Evolutionary conservation across 208 protist species (phyloP).

Genomic region (Leishmania gerbilli): DNA sequence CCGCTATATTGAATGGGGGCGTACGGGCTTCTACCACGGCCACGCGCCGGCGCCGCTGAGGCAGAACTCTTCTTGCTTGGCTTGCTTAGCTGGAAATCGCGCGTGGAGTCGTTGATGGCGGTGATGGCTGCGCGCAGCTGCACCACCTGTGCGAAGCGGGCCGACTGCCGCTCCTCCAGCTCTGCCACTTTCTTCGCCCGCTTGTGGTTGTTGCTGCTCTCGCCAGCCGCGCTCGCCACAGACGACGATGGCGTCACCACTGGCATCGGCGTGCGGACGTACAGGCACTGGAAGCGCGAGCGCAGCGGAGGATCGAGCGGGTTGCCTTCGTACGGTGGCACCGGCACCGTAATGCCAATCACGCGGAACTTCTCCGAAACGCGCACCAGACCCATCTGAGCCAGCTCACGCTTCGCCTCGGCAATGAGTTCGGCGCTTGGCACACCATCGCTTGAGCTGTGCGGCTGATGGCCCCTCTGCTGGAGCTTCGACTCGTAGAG

Average conservation of each 20-base stretch:
- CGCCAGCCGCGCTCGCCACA: background rate
- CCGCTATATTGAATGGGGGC: slow-evolving; percentile 16
- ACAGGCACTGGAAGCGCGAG: slow-evolving; percentile 86
- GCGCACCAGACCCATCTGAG: slow-evolving; percentile 80
- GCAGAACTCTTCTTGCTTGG: slow-evolving; percentile 17
- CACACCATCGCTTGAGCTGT: background rate
- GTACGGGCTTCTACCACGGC: background rate
- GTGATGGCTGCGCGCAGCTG: slow-evolving; percentile 58
- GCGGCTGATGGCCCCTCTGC: slow-evolving; percentile 1
- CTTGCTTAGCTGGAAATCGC: slow-evolving; percentile 49
- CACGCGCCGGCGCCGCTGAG: background rate
- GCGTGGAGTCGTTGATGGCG: slow-evolving; percentile 59
- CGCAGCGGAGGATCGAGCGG: slow-evolving; percentile 88
- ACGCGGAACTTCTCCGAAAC: slow-evolving; percentile 94
- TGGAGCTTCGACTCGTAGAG: slow-evolving; percentile 32
- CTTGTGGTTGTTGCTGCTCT: slow-evolving; percentile 8
- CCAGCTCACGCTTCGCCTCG: slow-evolving; percentile 57
- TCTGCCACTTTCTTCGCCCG: slow-evolving; percentile 15
- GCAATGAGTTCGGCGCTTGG: slow-evolving; percentile 11
- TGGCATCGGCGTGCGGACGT: slow-evolving; percentile 54
- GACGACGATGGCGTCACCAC: slow-evolving; percentile 28
- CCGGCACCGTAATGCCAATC: slow-evolving; percentile 94
- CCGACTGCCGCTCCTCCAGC: slow-evolving; percentile 29
- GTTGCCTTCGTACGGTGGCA: slow-evolving; percentile 83
- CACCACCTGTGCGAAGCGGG: slow-evolving; percentile 40